Evolutionary conservation across 1,139 yeast genomes (phyloP).

Genomic region (Nadsonia starkeyi-henricii): DNA sequence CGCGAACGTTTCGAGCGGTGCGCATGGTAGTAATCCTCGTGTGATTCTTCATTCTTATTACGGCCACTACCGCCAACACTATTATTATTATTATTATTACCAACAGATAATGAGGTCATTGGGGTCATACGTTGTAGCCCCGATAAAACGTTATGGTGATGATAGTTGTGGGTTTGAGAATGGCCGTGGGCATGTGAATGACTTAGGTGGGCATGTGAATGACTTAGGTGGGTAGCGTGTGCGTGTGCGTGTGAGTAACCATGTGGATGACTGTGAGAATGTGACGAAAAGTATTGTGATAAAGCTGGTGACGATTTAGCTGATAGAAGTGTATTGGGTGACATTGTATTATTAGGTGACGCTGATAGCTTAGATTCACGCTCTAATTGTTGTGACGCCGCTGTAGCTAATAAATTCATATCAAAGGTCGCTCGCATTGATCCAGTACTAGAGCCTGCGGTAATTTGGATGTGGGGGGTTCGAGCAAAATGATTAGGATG

Average conservation of each 20-base stretch:
- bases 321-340: constrained; percentile 28
- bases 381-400: constrained; percentile 68
- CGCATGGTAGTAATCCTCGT: constrained; percentile 34
- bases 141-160: constrained; percentile 28
- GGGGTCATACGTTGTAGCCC: constrained; percentile 46
- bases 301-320: constrained; percentile 54
- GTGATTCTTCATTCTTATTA: constrained; percentile 21
- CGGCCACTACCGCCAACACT: constrained; percentile 11
- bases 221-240: constrained; percentile 3
- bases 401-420: constrained; percentile 65
- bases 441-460: constrained; percentile 4
- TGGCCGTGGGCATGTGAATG: constrained; percentile 15
- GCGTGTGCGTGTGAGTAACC: constrained; percentile 6
- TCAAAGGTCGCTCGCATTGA: constrained; percentile 31
- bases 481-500: neutral
- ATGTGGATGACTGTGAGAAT: constrained; percentile 5
- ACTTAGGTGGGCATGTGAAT: neutral
- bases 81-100: constrained; percentile 4
- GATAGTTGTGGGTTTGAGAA: constrained; percentile 18
- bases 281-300: constrained; percentile 37
- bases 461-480: neutral
- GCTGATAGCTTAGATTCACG: constrained; percentile 21
- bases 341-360: constrained; percentile 11
- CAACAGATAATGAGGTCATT: constrained; percentile 22
- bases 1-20: constrained; percentile 50